Conservation (phyloP, 306 rosid genomes). For the Morella rubra region DNA sequence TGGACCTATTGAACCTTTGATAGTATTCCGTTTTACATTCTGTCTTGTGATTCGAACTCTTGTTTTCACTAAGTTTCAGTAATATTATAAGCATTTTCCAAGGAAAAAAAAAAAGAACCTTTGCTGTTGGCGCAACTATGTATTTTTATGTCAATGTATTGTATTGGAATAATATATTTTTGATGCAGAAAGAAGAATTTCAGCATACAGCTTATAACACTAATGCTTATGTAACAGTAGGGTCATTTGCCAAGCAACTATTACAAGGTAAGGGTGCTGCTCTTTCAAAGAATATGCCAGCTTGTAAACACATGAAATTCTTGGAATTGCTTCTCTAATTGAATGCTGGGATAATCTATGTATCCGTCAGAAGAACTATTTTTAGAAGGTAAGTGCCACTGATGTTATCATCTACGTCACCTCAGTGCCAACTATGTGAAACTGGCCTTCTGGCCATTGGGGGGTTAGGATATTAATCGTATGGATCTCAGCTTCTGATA, state of each 20-base stretch:
- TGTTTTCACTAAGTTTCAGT: no score
- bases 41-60: no score
- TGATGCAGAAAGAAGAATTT: conserved; percentile 87
- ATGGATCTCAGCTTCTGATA: not conserved
- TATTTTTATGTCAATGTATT: conserved; percentile 20
- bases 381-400: not conserved
- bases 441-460: not conserved
- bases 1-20: not conserved
- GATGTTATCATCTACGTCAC: not conserved
- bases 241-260: conserved; percentile 71
- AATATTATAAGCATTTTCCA: no score
- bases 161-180: conserved; percentile 27
- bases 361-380: not conserved
- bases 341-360: not conserved
- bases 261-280: conserved; percentile 58
- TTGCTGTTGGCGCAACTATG: conserved; percentile 17
- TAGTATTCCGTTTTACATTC: no score
- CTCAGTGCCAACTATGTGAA: not conserved
- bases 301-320: not conserved
- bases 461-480: not conserved
- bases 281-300: conserved; percentile 7
- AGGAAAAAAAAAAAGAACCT: not conserved
- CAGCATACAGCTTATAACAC: conserved; percentile 93
- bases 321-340: not conserved
- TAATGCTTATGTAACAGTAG: conserved; percentile 71